Evolutionary conservation across 2,329 filamentous ascomycete species (phyloP).

Genomic region (Sphaerulina musiva): DNA sequence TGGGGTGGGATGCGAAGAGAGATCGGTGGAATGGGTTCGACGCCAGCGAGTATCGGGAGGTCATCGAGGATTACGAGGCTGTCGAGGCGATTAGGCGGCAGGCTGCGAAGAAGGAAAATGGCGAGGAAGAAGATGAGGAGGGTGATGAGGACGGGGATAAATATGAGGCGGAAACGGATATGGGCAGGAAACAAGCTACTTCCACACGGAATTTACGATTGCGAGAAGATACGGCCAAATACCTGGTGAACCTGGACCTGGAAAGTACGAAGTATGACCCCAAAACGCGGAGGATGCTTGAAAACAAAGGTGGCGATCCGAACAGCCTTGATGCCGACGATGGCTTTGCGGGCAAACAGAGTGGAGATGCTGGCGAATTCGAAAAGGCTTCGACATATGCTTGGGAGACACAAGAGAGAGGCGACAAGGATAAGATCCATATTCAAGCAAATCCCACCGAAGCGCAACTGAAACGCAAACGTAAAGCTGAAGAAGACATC

Average conservation of each 20-base stretch:
- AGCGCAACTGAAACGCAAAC: slow-evolving; percentile 75
- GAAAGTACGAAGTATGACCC: slow-evolving; percentile 98
- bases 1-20: slow-evolving; percentile 95
- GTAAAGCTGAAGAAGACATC: slow-evolving; percentile 67
- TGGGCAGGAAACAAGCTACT: slow-evolving; percentile 88
- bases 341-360: slow-evolving; percentile 71
- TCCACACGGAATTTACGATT: slow-evolving; percentile 85
- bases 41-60: slow-evolving; percentile 70
- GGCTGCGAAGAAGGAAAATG: slow-evolving; percentile 41
- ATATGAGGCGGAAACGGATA: slow-evolving; percentile 93
- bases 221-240: slow-evolving; percentile 95
- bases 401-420: slow-evolving; percentile 88
- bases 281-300: slow-evolving; percentile 74
- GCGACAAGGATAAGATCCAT: slow-evolving; percentile 73
- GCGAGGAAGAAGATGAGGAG: slow-evolving; percentile 37
- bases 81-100: slow-evolving; percentile 64
- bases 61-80: slow-evolving; percentile 85
- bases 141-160: slow-evolving; percentile 51
- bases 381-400: slow-evolving; percentile 83
- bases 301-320: slow-evolving; percentile 69
- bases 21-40: slow-evolving; percentile 99
- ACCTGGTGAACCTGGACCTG: slow-evolving; percentile 86
- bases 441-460: slow-evolving; percentile 94
- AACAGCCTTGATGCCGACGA: slow-evolving; percentile 84
- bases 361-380: slow-evolving; percentile 88